Conservation (phyloP, 768 basidiomycete species). For the Suillus subalutaceus region DNA sequence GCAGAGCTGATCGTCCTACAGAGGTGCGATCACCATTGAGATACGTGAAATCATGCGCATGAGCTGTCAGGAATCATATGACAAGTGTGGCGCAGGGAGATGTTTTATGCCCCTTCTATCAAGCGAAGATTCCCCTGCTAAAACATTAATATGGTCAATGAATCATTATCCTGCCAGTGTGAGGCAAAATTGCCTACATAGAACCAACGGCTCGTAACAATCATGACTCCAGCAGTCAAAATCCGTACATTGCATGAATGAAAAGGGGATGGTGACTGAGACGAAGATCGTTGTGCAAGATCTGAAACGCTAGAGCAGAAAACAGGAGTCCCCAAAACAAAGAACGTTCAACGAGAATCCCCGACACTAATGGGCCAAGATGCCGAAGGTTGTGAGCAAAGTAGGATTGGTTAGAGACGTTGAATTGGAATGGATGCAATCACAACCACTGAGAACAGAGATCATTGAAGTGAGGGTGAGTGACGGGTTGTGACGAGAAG, state of each 20-base stretch:
- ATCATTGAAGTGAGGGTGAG: too few species aligned
- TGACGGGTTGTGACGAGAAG: too few species aligned
- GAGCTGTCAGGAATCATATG: conserved; percentile 37
- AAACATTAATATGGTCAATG: not conserved
- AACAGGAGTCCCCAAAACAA: not conserved
- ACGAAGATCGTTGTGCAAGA: not conserved
- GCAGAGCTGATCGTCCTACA: conserved; percentile 28
- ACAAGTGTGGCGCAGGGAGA: conserved; percentile 28
- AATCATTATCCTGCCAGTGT: not conserved
- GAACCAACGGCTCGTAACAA: conserved; percentile 19
- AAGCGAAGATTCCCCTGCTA: not conserved
- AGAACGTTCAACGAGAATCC: not conserved
- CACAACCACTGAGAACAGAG: too few species aligned
- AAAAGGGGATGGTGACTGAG: not conserved
- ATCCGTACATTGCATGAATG: too few species aligned
- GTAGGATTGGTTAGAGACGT: not conserved
- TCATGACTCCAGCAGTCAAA: not conserved
- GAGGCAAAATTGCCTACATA: conserved; percentile 17
- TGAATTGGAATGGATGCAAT: not conserved
- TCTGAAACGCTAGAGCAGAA: not conserved
- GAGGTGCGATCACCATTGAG: conserved; percentile 31
- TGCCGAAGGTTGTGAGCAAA: not conserved
- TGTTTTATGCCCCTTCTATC: conserved; percentile 15
- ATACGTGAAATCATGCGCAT: conserved; percentile 39
- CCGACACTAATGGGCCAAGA: not conserved